phyloP scores from a whole-genome alignment of 495 filamentous ascomycete genomes.

The Opeltia flavorubescens region DNA sequence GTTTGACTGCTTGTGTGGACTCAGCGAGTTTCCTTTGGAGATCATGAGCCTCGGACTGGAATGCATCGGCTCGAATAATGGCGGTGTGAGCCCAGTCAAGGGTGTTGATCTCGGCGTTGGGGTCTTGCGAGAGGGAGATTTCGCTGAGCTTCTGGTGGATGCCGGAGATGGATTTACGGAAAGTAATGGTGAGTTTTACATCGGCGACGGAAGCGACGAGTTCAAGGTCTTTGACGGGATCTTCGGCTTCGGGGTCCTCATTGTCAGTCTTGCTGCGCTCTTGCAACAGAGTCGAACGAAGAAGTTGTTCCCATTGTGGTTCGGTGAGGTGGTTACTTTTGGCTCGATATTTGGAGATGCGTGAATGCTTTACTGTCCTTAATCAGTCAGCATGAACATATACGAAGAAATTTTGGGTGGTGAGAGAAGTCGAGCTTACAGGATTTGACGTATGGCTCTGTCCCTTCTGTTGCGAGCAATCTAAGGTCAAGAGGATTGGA shows the following conservation, averaged over 20 bases:
- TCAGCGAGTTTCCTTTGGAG: slow-evolving; percentile 30
- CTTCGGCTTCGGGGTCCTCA: background rate
- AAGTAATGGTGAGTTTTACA: slow-evolving; percentile 23
- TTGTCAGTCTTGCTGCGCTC: background rate
- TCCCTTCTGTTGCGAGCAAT: slow-evolving; percentile 55
- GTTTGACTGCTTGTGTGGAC: slow-evolving; percentile 33
- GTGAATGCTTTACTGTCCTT: slow-evolving; percentile 31
- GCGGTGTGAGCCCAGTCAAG: slow-evolving; percentile 58
- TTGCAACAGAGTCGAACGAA: slow-evolving; percentile 19
- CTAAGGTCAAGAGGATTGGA: slow-evolving; percentile 40
- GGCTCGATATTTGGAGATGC: slow-evolving; percentile 29
- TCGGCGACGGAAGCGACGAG: slow-evolving; percentile 20
- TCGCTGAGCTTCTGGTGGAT: slow-evolving; percentile 60
- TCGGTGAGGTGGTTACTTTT: slow-evolving; percentile 40
- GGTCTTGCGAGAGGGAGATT: slow-evolving; percentile 43
- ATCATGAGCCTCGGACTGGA: slow-evolving; percentile 30
- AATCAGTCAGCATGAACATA: slow-evolving; percentile 12
- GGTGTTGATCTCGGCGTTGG: slow-evolving; percentile 50
- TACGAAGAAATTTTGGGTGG: no score
- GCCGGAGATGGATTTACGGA: slow-evolving; percentile 40
- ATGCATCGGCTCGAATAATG: slow-evolving; percentile 24
- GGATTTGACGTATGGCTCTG: slow-evolving; percentile 41
- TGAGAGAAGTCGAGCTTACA: slow-evolving; percentile 27
- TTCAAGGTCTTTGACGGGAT: slow-evolving; percentile 19
- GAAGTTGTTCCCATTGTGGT: slow-evolving; percentile 41